Evolutionary conservation across 75 land plant species (phyloP).

Genomic region (Pinus albicaulis): DNA sequence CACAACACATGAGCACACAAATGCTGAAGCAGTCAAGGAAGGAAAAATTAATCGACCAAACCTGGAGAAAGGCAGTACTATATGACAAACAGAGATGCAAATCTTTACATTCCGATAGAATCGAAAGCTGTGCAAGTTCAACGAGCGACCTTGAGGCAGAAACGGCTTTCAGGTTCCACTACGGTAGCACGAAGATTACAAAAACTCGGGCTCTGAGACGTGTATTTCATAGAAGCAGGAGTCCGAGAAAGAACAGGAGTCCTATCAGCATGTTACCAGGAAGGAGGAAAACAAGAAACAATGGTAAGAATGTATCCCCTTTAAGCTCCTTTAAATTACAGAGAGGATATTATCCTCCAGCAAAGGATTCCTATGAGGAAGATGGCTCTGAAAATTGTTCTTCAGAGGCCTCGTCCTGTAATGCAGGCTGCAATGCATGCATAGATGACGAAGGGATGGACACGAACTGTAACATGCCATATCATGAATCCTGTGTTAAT

Average conservation of each 20-base stretch:
- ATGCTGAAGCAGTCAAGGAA: constrained; percentile 7
- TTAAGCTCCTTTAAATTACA: not conserved
- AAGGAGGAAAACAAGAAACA: not conserved
- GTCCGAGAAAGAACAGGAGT: not conserved
- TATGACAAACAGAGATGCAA: not conserved
- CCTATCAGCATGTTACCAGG: not conserved
- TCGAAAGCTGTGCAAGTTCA: not conserved
- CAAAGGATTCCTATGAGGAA: not conserved
- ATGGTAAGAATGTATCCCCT: not conserved
- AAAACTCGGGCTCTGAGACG: not conserved
- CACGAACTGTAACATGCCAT: not conserved
- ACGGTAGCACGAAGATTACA: not conserved
- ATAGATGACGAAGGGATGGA: not conserved
- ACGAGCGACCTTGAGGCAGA: constrained; percentile 7
- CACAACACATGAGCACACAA: not conserved
- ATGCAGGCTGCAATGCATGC: not conserved
- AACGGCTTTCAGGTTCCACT: not conserved
- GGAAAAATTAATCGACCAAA: not conserved
- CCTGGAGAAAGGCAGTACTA: not conserved
- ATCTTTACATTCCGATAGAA: not conserved
- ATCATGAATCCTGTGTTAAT: not conserved
- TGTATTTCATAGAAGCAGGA: not conserved
- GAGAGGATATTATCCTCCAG: not conserved
- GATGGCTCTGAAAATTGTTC: constrained; percentile 1
- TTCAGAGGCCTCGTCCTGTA: not conserved